Evolutionary conservation across 2,329 filamentous ascomycete species (phyloP), one percentile per base, ranked within the genome.

Genomic region (Lachnellula arida): DNA sequence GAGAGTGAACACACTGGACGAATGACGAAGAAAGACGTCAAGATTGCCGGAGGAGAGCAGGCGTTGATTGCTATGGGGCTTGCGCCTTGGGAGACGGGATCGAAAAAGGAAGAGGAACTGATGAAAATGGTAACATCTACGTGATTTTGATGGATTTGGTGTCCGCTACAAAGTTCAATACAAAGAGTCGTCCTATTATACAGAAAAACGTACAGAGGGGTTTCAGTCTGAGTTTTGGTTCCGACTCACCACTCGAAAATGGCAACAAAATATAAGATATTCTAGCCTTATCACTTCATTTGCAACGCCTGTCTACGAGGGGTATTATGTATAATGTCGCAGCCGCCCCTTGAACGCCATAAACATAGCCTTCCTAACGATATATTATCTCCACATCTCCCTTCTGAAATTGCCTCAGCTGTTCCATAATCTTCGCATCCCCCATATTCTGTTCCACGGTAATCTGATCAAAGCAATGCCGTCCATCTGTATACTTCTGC

Each of bases 401-500:
- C 42, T 67, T 57, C 2, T 76, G 77, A 34, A 86, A 74, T 37
- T 74, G 78, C 70, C 83, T 85, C 48, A 94, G 72, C 69, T 80
- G 84, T 39, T 84, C 82, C 73, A 90, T 78, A 15, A 92, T 84
- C 66, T 88, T 85, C 56, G 77, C 78, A 67, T 92, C 87, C 6
- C 81, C 82, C 68, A 90, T 68, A 59, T 87, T 85, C 70, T 85
- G 78, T 74, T 91, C 88, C 1, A 86, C 88, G 67, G 89, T 89
- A 62, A 93, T 90, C 76, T 92, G 85, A 73, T 94, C 90, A 71
- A 93, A 88, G 64, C 81, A 84, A 68, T 91, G 87, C 61, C 80
- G 80, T 0, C 89, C 90, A 71, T 93, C 87, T 11, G 87, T 78
- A 67, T 89, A 93, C 65, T 76, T 79, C 62, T 85, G 78, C 68